Base-by-base conservation (phyloP, 2,329 filamentous ascomycete genomes). In the Cladosporium sp. region DNA sequence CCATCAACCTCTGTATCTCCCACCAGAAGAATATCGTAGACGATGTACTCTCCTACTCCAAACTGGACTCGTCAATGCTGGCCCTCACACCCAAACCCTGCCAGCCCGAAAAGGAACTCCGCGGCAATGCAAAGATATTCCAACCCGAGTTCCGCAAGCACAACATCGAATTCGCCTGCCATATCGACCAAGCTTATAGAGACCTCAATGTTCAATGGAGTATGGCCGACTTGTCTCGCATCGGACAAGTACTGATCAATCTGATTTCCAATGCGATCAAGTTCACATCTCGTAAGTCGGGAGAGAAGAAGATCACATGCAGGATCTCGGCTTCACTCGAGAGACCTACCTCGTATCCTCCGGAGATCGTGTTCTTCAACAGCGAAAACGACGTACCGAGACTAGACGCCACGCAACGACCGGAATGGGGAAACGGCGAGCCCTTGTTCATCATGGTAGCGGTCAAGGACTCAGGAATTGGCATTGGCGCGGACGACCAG, bases 11-110 rank as follows among this genome's bases (percentile, higher is more conserved):
- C 32, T 76, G 73, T 54, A 69, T 69, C 5, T 66, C 70, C 20
- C 73, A 76, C 50, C 72, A 74, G 50, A 74, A 73, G 53, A 62
- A 70, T 18, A 75, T 76, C 32, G 72, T 75, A 8, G 72, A 75
- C 53, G 73, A 76, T 51, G 64, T 75, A 4, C 60, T 75, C 2
- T 73, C 71, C 0, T 55, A 74, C 18, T 71, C 67, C 33, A 74
- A 74, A 48, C 65, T 75, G 13, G 72, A 74, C 39, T 71, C 71
- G 0, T 69, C 67, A 53, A 62, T 75, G 5, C 57, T 75, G 2
- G 58, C 61, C 4, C 59, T 63, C 16, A 56, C 57, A 9, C 60
- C 58, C 2, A 55, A 55, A n/a, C 49, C 41, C 4, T 53, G 53
- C 3, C 38, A 50, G 20, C 51, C 59, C 9, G 30, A 55, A 11